Conservation (phyloP, 1,139 yeast species). For the Yamadazyma friedrichii region DNA sequence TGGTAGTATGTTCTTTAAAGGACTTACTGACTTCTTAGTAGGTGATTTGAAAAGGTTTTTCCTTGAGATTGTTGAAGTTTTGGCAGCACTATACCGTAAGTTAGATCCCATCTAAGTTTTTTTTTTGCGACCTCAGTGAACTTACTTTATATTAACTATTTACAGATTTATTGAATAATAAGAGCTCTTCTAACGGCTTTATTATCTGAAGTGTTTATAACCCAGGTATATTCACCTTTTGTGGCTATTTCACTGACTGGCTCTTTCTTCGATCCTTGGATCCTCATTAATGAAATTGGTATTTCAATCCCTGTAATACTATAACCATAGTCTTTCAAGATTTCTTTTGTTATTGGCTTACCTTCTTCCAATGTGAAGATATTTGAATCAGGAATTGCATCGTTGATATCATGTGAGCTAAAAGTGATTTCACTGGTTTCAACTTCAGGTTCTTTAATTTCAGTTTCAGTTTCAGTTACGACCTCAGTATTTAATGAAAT, state of each 20-base stretch:
- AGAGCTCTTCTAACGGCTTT: constrained; percentile 10
- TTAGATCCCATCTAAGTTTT: constrained; percentile 21
- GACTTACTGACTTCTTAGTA: constrained; percentile 19
- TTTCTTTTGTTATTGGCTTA: constrained; percentile 30
- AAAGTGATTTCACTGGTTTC: constrained; percentile 3
- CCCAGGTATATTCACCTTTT: constrained; percentile 30
- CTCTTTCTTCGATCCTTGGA: constrained; percentile 15
- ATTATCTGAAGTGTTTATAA: constrained; percentile 13
- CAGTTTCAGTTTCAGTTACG: no score
- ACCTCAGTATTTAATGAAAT: constrained; percentile 1
- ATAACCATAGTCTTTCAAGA: constrained; percentile 24
- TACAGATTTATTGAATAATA: constrained; percentile 5
- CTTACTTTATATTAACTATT: background rate
- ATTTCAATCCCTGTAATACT: constrained; percentile 32
- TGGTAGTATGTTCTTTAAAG: constrained; percentile 26
- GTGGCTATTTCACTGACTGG: constrained; percentile 21
- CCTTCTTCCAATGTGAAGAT: constrained; percentile 18
- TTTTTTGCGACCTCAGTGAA: background rate
- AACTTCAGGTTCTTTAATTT: no score
- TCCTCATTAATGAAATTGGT: constrained; percentile 23
- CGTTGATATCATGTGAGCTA: constrained; percentile 34
- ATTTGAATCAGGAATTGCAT: constrained; percentile 28
- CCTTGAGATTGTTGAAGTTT: constrained; percentile 34
- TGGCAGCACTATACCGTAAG: constrained; percentile 42
- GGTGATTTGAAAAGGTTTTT: constrained; percentile 21